A percentile compares a stretch with the other conserved stretches of the same genome.
Evolutionary conservation across 176 grass and related monocot genomes (phyloP).

Genomic region (Chrysopogon serrulatus): DNA sequence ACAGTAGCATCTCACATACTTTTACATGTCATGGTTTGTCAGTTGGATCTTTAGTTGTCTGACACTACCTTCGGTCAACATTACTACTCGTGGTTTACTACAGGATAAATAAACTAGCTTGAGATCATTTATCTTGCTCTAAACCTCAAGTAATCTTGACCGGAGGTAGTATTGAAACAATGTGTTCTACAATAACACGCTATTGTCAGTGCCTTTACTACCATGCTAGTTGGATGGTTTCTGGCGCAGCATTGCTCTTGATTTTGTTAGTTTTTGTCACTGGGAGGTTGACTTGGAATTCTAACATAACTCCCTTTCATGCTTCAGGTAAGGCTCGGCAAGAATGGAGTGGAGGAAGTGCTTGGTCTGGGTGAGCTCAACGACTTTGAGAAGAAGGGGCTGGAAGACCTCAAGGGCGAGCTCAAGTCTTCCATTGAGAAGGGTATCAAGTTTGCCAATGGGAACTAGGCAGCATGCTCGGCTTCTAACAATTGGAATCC

Average conservation of each 20-base stretch:
- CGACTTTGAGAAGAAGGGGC: conserved; percentile 51
- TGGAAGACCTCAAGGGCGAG: conserved; percentile 74
- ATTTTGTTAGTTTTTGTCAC: neutral
- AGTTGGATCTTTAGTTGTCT: neutral
- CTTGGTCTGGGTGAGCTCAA: conserved; percentile 39
- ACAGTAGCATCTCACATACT: neutral
- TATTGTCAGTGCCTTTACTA: neutral
- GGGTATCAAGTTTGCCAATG: conserved; percentile 58
- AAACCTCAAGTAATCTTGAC: neutral
- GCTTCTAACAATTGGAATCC: conserved; percentile 7
- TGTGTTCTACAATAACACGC: neutral
- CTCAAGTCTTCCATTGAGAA: conserved; percentile 92
- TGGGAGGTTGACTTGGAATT: neutral
- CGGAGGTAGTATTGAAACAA: neutral
- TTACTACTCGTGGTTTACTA: too few species aligned
- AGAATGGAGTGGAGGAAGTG: conserved; percentile 75
- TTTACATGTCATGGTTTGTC: neutral
- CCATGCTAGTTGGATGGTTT: neutral
- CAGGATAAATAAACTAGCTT: neutral
- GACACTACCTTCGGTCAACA: neutral
- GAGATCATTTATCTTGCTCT: neutral
- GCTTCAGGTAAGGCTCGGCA: conserved; percentile 76
- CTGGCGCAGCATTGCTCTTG: neutral
- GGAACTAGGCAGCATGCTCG: conserved; percentile 2
- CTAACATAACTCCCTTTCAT: neutral